These are phyloP conservation scores for Coemansia sp. DNA, from an alignment of 192 early-diverging fungal species.

Conservation along the genomic window DNA sequence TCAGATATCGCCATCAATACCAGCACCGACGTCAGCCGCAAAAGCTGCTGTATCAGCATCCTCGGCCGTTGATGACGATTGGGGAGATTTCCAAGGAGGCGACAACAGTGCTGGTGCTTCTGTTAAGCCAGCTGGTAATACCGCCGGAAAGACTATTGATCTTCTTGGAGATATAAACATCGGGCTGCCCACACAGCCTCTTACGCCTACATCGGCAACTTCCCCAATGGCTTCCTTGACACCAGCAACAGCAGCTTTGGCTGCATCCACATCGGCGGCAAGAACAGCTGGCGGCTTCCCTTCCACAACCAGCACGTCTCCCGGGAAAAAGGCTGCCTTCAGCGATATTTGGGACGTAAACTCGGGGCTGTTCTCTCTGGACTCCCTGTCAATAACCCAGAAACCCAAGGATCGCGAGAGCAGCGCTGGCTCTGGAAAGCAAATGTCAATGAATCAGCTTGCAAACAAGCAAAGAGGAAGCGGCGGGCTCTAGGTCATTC, in stretches of 20 bases:
- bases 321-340: slow-evolving; percentile 35
- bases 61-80: slow-evolving; percentile 64
- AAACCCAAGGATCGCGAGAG: slow-evolving; percentile 24
- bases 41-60: slow-evolving; percentile 21
- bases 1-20: slow-evolving; percentile 1
- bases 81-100: slow-evolving; percentile 70
- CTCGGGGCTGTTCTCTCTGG: slow-evolving; percentile 67
- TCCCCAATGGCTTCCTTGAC: slow-evolving; percentile 11
- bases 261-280: background rate
- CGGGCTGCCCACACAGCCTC: slow-evolving; percentile 27
- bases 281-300: background rate
- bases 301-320: background rate
- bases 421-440: slow-evolving; percentile 9
- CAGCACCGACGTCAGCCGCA: slow-evolving; percentile 11
- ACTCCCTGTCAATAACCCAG: slow-evolving; percentile 66
- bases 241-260: slow-evolving; percentile 9
- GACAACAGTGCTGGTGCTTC: background rate
- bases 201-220: background rate
- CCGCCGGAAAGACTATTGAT: slow-evolving; percentile 15
- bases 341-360: slow-evolving; percentile 72
- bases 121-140: slow-evolving; percentile 8
- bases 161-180: slow-evolving; percentile 32
- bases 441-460: slow-evolving; percentile 51
- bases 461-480: slow-evolving; percentile 18
- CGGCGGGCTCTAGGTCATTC: slow-evolving; percentile 4